Evolutionary conservation across 108 stramenopile genomes (phyloP), one percentile per base, ranked within the genome.

Genomic region (Nitzschia sp.): DNA sequence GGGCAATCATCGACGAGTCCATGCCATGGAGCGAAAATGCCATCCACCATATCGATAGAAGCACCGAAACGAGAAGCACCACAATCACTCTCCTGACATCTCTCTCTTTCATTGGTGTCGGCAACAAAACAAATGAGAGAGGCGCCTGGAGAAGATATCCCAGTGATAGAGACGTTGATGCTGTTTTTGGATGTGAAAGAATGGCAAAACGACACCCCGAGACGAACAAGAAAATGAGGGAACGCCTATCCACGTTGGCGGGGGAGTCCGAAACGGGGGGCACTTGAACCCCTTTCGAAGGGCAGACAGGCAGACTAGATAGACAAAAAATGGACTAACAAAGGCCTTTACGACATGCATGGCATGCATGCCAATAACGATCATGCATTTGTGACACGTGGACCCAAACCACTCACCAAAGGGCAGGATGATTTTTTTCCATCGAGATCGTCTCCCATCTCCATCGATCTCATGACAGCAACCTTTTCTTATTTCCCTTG

Each of bases 1-100:
- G n/a, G n/a, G n/a, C n/a, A n/a, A n/a, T 53, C 24, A n/a, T 19
- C 24, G 5, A 24, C 5, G 24, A 53, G 4, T 6, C 5, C 5
- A 24, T 53, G n/a, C 51, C 56, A 5, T 57, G 56, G 56, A 32
- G 15, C 9, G 56, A 57, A 57, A 57, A 32, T 2, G 56, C 56
- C 26, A 30, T 13, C 56, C 56, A 30, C 56, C 56, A 57, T 21
- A 18, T 57, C 4, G 27, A 57, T 2, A 32, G 3, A 24, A 57
- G 27, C 3, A 28, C 56, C 24, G 21, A 57, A 25, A 25, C 56
- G 2, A 57, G 13, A 32, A 28, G 30, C 13, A 13, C 13, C 21
- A 57, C 9, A 32, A 32, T 57, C 26, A 57, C 4, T 30, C 29
- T 57, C 21, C 56, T 29, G 5, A 28, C 56, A 57, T 57, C 56